phyloP scores from a whole-genome alignment of 768 basidiomycete genomes.

The Russula virescens region DNA sequence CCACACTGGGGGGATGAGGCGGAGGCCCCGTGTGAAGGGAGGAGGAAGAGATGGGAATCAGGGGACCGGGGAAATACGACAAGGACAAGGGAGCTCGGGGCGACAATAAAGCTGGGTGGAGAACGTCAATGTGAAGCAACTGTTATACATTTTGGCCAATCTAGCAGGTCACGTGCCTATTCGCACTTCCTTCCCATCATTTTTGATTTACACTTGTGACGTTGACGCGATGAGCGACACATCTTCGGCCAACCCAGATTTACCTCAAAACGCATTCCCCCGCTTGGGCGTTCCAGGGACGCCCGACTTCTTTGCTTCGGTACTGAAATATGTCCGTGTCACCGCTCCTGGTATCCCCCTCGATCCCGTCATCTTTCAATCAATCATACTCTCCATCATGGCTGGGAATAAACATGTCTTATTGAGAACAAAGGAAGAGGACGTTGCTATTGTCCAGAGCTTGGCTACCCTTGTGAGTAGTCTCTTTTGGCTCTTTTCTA shows the following conservation, averaged over 20 bases:
- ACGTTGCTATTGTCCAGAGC: conserved; percentile 52
- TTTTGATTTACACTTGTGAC: neutral
- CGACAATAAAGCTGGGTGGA: neutral
- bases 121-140: neutral
- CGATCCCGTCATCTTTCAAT: conserved; percentile 59
- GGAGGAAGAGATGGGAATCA: neutral
- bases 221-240: conserved; percentile 5
- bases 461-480: conserved; percentile 51
- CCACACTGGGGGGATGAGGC: neutral
- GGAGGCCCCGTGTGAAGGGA: conserved; percentile 3
- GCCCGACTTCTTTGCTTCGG: conserved; percentile 27
- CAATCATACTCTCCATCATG: conserved; percentile 58
- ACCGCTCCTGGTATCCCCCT: conserved; percentile 46
- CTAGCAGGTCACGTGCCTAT: conserved; percentile 16
- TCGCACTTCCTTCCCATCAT: neutral
- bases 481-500: neutral
- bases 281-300: conserved; percentile 18
- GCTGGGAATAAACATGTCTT: conserved; percentile 59
- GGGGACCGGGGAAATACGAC: neutral
- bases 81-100: neutral
- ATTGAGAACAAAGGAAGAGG: conserved; percentile 59
- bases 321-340: conserved; percentile 44
- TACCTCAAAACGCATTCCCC: neutral
- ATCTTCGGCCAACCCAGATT: conserved; percentile 5
- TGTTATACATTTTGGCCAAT: neutral